Evolutionary conservation across 768 basidiomycete species (phyloP).

Genomic region (Tephrocybe sp.): DNA sequence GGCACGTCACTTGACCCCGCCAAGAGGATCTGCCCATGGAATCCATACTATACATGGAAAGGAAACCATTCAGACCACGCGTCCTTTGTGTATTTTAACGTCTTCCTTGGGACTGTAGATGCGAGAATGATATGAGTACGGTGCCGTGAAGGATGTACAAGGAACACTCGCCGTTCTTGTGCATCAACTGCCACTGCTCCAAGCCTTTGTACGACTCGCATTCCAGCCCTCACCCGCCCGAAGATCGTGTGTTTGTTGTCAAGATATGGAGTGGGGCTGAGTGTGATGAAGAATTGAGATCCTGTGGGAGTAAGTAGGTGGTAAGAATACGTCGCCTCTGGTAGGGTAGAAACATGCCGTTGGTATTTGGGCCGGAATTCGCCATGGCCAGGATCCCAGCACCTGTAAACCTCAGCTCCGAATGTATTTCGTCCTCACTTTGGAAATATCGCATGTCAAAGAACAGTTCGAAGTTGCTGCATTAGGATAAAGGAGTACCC

Average conservation of each 20-base stretch:
- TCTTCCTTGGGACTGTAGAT: conserved; percentile 61
- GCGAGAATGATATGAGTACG: conserved; percentile 1
- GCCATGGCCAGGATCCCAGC: conserved; percentile 97
- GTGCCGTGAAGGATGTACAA: neutral
- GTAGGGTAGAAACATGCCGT: conserved; percentile 52
- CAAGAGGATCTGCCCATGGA: too few species aligned
- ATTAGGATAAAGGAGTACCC: conserved; percentile 24
- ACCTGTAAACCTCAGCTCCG: conserved; percentile 90
- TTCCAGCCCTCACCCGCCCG: conserved; percentile 86
- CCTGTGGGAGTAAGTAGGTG: conserved; percentile 44
- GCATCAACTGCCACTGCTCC: conserved; percentile 88
- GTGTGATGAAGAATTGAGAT: conserved; percentile 92
- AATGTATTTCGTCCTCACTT: conserved; percentile 88
- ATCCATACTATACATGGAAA: neutral
- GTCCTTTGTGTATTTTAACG: conserved; percentile 85
- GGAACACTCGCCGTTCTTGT: conserved; percentile 70
- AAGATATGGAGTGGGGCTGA: conserved; percentile 78
- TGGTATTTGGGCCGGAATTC: conserved; percentile 93
- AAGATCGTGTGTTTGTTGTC: conserved; percentile 88
- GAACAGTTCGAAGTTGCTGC: neutral
- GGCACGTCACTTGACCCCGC: too few species aligned
- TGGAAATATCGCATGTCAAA: conserved; percentile 5
- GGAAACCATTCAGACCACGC: conserved; percentile 28
- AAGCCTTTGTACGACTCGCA: conserved; percentile 88
- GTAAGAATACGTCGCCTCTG: conserved; percentile 23